Conservation (phyloP, 768 basidiomycete genomes). For the Boletus pseudopeckii region DNA sequence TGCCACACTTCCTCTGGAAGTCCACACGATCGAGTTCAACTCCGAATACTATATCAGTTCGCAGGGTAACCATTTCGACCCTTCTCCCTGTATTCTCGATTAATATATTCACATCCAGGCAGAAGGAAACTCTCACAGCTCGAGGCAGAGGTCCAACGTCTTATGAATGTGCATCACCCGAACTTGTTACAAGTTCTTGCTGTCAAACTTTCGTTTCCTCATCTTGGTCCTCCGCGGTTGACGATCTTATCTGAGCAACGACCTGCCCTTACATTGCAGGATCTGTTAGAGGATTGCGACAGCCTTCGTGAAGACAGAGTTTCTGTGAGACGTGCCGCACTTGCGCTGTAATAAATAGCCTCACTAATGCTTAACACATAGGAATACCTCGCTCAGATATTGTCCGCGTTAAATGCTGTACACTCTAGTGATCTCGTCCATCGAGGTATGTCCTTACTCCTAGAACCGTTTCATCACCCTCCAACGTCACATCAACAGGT, state of each 20-base stretch:
- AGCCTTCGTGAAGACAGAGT: constrained; percentile 71
- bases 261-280: constrained; percentile 62
- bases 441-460: constrained; percentile 43
- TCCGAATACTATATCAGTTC: constrained; percentile 63
- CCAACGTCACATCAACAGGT: constrained; percentile 40
- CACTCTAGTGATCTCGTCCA: constrained; percentile 68
- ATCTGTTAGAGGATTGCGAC: constrained; percentile 75
- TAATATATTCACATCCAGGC: constrained; percentile 33
- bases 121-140: constrained; percentile 67
- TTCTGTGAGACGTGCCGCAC: constrained; percentile 41
- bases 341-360: not conserved
- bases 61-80: constrained; percentile 43
- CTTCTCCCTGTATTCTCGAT: not conserved
- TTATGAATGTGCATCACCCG: constrained; percentile 56
- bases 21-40: constrained; percentile 63
- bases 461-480: not conserved
- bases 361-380: constrained; percentile 25
- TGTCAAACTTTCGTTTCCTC: constrained; percentile 57
- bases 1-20: constrained; percentile 59
- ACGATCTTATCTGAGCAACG: constrained; percentile 69
- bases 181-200: constrained; percentile 69
- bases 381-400: constrained; percentile 75
- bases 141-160: constrained; percentile 60
- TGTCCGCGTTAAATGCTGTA: constrained; percentile 64
- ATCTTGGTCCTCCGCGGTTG: constrained; percentile 51